Base-by-base conservation (phyloP, 352 stramenopile genomes). In the Phytophthora sansomeana region DNA sequence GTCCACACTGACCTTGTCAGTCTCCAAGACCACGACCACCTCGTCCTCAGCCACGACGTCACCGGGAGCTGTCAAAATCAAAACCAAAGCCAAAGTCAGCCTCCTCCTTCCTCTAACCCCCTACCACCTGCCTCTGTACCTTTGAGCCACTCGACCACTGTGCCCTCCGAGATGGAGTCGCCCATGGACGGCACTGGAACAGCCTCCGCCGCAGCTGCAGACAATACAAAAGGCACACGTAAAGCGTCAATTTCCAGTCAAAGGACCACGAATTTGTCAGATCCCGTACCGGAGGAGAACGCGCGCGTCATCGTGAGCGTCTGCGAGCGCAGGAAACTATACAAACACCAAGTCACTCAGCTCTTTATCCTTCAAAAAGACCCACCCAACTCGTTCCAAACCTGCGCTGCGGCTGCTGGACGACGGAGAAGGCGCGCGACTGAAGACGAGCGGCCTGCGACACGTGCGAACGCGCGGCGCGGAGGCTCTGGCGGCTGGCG, bases 81-180 rank as follows among this genome's bases (percentile, higher is more conserved):
- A 38, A 48, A 6, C 41, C 35, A 13, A n/a, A 14, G 10, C 26
- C 21, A 60, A 36, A 17, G 14, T 41, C 6, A 0, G 24, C 6
- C 19, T 30, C 13, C 30, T 24, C 7, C 24, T 52, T 8, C 35
- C 29, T 42, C 19, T 21, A 41, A 13, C 13, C 9, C 30, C 44
- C 16, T 19, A 24, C 7, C 33, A 52, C 33, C 38, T 16, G 19
- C 21, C 32, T 42, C 21, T 32, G 48, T 51, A 92, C 83, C 74
- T 72, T 99, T 98, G 46, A 96, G 81, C 85, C 98, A 98, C 69
- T 99, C 91, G 9, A 99, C 96, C 42, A 99, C 93, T 0, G 97
- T 99, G 38, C 97, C 98, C 77, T 99, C 96, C 6, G 94, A 99
- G 77, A 99, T 99, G 56, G 96, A 99, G 76, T 99, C 95, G 17